phyloP scores from a whole-genome alignment of 768 basidiomycete genomes.

The Mycena floridula region DNA sequence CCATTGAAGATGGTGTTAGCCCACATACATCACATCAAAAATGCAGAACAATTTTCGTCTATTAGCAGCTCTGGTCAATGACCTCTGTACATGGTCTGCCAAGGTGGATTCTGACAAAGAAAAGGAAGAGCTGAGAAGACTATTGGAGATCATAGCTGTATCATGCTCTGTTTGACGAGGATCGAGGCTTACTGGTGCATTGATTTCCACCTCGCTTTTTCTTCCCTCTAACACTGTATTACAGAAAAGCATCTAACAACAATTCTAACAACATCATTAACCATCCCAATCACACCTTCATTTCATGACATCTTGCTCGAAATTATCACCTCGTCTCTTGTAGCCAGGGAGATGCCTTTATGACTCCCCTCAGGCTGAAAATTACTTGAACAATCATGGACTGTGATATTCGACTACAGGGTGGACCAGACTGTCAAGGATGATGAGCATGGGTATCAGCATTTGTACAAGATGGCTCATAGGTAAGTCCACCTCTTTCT shows the following conservation, averaged over 20 bases:
- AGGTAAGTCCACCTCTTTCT: slow-evolving; percentile 34
- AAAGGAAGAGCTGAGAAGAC: too few species aligned
- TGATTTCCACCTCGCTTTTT: neutral
- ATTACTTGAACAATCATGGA: slow-evolving; percentile 50
- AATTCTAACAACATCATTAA: slow-evolving; percentile 1
- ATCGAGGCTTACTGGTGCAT: slow-evolving; percentile 43
- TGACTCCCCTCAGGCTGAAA: slow-evolving; percentile 52
- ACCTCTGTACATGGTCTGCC: slow-evolving; percentile 19
- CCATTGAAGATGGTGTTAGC: too few species aligned
- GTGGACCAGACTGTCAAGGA: slow-evolving; percentile 56
- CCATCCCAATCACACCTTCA: slow-evolving; percentile 3
- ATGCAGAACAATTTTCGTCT: slow-evolving; percentile 53
- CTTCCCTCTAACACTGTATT: neutral
- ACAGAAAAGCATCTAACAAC: neutral
- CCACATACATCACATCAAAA: slow-evolving; percentile 76
- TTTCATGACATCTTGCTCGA: slow-evolving; percentile 22
- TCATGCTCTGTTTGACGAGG: slow-evolving; percentile 64
- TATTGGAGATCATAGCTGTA: slow-evolving; percentile 51
- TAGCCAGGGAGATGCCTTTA: slow-evolving; percentile 37
- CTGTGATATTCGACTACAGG: slow-evolving; percentile 46
- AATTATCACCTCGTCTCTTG: slow-evolving; percentile 31
- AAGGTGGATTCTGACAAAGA: slow-evolving; percentile 29
- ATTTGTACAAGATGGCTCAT: slow-evolving; percentile 68
- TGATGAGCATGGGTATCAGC: slow-evolving; percentile 49
- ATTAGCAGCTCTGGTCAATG: slow-evolving; percentile 47